Base-by-base conservation (phyloP, 2,329 filamentous ascomycete species). In the Westerdykella sp. region DNA sequence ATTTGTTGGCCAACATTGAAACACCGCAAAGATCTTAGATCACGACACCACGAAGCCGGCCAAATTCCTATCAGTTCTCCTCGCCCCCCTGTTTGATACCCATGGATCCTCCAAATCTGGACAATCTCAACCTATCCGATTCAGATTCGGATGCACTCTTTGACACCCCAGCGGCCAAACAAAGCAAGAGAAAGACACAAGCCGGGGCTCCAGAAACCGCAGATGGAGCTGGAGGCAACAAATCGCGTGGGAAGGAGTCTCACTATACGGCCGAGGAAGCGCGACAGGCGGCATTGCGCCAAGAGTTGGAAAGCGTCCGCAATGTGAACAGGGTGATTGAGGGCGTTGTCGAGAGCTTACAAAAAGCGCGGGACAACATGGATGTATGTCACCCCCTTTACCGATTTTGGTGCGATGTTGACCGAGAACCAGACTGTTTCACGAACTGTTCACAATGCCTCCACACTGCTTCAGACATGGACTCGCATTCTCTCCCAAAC, bases 401-500 rank as follows among this genome's bases (percentile, higher is more conserved):
- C 21, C 38, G 13, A 12, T 22, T 4, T 14, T 25, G n/a, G 16
- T 22, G 13, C 13, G 12, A 43, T 23, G 37, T 47, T 57, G 25
- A 62, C 36, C 1, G 16, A 10, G 25, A 6, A 14, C 7, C 49
- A 87, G 85, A 94, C 85, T 18, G 90, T 97, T 30, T 85, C 85
- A 42, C 78, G 79, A 48, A 96, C 93, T 3, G 89, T 97, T 34
- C 78, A 79, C 53, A 91, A 90, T 43, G 89, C 93, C 3, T 94
- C 90, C 12, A 86, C 85, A 1, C 78, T 98, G 12, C 81, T 98
- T 25, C 89, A 94, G 57, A 95, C 90, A 13, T 98, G 91, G 91
- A 95, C 89, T 7, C 83, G 89, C 41, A 96, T 98, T 53, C 79
- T 98, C 11, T 93, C 88, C 6, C 93, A 98, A 68, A 96, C 93